phyloP scores from a whole-genome alignment of 2,329 filamentous ascomycete species.

The Biscogniauxia marginata region DNA sequence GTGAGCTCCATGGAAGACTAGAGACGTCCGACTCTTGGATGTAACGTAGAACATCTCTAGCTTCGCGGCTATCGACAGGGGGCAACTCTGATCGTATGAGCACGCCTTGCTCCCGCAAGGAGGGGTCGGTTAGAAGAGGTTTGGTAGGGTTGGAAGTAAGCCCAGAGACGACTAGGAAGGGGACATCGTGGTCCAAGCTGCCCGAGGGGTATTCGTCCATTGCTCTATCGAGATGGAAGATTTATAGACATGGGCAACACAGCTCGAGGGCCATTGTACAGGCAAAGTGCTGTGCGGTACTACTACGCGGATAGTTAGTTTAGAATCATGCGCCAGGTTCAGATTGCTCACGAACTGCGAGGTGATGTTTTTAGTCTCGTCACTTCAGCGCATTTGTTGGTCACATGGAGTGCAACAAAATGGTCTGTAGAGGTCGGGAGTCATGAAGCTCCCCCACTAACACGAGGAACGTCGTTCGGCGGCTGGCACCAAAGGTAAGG shows the following conservation, averaged over 20 bases:
- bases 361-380: neutral
- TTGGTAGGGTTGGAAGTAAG: conserved; percentile 49
- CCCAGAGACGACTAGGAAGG: conserved; percentile 79
- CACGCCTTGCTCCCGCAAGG: conserved; percentile 57
- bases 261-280: conserved; percentile 7
- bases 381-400: neutral
- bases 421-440: no score
- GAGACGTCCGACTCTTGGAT: conserved; percentile 66
- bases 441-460: no score
- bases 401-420: no score
- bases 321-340: neutral
- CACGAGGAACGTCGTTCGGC: no score
- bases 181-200: conserved; percentile 85
- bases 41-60: conserved; percentile 62
- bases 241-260: conserved; percentile 20
- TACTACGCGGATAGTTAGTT: neutral
- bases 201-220: conserved; percentile 81
- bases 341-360: no score
- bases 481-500: no score
- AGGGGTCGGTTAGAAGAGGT: conserved; percentile 43
- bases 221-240: conserved; percentile 14
- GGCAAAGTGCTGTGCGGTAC: conserved; percentile 2
- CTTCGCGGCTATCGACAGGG: conserved; percentile 62
- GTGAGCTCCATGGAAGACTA: conserved; percentile 64
- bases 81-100: conserved; percentile 71